Conservation (phyloP, 2,329 filamentous ascomycete species). For the Diaporthe destruens region DNA sequence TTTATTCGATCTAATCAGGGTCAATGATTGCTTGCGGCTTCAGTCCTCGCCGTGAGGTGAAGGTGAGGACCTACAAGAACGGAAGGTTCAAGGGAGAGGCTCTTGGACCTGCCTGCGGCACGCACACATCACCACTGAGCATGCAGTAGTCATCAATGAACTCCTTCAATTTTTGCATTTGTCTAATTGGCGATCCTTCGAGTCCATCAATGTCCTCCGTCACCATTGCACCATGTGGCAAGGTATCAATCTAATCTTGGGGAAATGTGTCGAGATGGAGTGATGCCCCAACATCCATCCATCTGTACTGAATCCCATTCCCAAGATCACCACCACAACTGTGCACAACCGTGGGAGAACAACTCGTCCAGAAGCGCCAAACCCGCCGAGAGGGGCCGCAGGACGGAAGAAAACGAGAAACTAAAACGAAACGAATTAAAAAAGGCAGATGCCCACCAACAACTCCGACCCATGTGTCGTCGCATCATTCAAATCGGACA, state of each 20-base stretch:
- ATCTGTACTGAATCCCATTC: neutral
- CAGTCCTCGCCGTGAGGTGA: no score
- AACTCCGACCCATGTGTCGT: constrained; percentile 9
- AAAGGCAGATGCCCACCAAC: constrained; percentile 13
- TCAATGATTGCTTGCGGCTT: no score
- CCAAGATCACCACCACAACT: constrained; percentile 20
- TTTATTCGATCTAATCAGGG: no score
- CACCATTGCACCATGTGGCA: constrained; percentile 5
- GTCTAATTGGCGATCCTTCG: constrained; percentile 15
- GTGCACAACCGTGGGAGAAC: constrained; percentile 34
- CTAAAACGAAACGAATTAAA: neutral
- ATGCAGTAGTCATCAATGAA: constrained; percentile 17
- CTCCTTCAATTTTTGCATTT: constrained; percentile 21
- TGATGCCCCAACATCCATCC: neutral
- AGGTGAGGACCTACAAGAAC: no score
- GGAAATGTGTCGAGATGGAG: neutral
- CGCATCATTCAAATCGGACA: constrained; percentile 10
- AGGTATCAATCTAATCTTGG: constrained; percentile 3
- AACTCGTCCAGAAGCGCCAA: constrained; percentile 32
- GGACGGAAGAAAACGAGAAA: neutral
- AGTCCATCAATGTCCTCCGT: constrained; percentile 17
- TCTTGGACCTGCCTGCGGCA: no score
- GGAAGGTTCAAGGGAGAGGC: neutral
- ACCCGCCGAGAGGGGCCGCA: constrained; percentile 14
- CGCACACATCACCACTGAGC: neutral